Conservation (phyloP, 1,139 yeast species). For the Scheffersomyces cryptocercus region DNA sequence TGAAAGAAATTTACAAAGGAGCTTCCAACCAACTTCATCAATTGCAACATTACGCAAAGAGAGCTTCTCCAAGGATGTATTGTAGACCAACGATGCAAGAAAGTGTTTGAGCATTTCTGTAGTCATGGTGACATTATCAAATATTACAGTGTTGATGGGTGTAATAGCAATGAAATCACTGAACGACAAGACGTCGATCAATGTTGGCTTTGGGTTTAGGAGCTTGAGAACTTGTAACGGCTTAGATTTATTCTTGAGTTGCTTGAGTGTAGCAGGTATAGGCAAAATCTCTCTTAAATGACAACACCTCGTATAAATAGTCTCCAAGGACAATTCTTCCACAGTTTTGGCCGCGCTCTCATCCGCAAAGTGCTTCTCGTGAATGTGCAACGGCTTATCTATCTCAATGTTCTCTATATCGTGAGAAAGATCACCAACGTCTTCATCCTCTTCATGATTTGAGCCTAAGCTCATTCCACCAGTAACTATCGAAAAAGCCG, state of each 20-base stretch:
- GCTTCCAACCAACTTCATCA: slow-evolving; percentile 70
- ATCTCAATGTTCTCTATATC: slow-evolving; percentile 29
- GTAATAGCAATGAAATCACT: slow-evolving; percentile 84
- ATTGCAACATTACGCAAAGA: slow-evolving; percentile 79
- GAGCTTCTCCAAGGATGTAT: slow-evolving; percentile 63
- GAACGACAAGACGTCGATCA: slow-evolving; percentile 85
- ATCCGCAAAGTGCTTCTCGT: slow-evolving; percentile 58
- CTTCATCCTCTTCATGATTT: slow-evolving; percentile 18
- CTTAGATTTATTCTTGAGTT: slow-evolving; percentile 70
- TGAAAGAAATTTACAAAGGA: slow-evolving; percentile 69
- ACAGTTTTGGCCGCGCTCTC: slow-evolving; percentile 20
- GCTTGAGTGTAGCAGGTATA: slow-evolving; percentile 86
- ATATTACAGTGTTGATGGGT: slow-evolving; percentile 74
- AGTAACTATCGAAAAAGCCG: not conserved
- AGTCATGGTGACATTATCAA: slow-evolving; percentile 80
- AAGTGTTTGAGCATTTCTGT: slow-evolving; percentile 78
- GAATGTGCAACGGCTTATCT: slow-evolving; percentile 66
- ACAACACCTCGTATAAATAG: slow-evolving; percentile 86
- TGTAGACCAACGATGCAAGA: slow-evolving; percentile 59
- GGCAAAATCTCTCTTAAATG: slow-evolving; percentile 91
- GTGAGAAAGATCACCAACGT: slow-evolving; percentile 19
- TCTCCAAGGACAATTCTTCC: slow-evolving; percentile 57
- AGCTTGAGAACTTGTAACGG: slow-evolving; percentile 78
- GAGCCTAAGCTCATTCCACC: slow-evolving; percentile 1
- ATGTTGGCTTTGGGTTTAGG: slow-evolving; percentile 86